These are phyloP conservation scores for Tetracladium maxilliforme DNA, from an alignment of 2,329 filamentous ascomycete species.

Conservation along the genomic window DNA sequence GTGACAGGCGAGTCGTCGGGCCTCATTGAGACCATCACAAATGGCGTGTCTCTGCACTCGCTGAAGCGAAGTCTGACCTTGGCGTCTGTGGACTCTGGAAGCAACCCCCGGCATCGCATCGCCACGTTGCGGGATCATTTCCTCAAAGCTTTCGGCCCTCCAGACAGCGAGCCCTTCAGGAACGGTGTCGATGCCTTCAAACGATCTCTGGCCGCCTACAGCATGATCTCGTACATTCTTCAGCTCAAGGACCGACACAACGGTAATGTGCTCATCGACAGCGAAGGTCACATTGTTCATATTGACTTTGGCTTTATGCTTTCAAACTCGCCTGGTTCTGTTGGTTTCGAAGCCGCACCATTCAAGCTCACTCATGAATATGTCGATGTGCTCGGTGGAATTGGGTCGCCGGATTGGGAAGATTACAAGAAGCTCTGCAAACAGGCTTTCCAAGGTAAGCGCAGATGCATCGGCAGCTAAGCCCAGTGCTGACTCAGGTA, in stretches of 20 bases:
- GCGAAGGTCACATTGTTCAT: constrained; percentile 74
- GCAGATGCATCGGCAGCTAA: too few species aligned
- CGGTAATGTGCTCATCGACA: constrained; percentile 75
- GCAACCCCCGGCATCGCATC: constrained; percentile 60
- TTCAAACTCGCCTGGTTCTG: constrained; percentile 70
- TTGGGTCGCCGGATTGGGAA: constrained; percentile 54
- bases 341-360: constrained; percentile 75
- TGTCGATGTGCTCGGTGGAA: constrained; percentile 66
- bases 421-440: constrained; percentile 71
- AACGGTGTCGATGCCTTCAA: constrained; percentile 68
- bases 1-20: constrained; percentile 77
- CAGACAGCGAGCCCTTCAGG: constrained; percentile 53
- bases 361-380: constrained; percentile 83
- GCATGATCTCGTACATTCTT: constrained; percentile 69
- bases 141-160: constrained; percentile 60
- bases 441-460: constrained; percentile 63
- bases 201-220: constrained; percentile 71
- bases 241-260: constrained; percentile 81
- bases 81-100: constrained; percentile 55
- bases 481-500: constrained; percentile 16
- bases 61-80: constrained; percentile 71
- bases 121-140: constrained; percentile 75
- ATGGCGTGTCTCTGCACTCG: constrained; percentile 75
- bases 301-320: constrained; percentile 89
- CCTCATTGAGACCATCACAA: constrained; percentile 77